Conservation (phyloP, 257 asterid species). For the Plantago elongata region DNA sequence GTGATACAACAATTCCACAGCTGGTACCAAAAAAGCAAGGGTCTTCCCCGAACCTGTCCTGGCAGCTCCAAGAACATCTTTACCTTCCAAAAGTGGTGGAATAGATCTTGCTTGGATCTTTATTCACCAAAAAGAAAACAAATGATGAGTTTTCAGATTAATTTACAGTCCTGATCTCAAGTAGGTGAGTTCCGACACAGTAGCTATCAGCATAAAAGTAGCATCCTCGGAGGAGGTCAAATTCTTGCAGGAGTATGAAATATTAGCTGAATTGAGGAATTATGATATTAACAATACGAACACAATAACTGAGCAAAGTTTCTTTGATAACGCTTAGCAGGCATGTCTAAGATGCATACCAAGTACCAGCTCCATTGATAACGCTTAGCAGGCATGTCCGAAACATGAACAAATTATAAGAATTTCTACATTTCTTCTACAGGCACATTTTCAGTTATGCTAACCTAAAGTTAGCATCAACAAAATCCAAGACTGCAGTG, state of each 20-base stretch:
- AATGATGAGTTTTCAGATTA: not conserved
- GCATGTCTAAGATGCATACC: not conserved
- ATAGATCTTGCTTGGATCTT: constrained; percentile 93
- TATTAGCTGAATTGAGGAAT: not conserved
- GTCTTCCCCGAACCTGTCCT: constrained; percentile 99
- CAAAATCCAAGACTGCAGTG: no score
- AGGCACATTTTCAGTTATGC: no score
- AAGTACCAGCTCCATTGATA: not conserved
- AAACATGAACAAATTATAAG: no score
- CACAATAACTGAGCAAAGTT: not conserved
- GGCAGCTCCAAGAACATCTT: constrained; percentile 97
- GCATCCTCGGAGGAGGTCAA: not conserved
- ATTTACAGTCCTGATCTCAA: no score
- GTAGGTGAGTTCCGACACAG: no score
- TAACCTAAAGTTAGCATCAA: no score
- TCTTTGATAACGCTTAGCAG: not conserved
- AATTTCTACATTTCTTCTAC: no score
- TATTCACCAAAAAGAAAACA: constrained; percentile 17
- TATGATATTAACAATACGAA: not conserved
- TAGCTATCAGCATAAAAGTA: constrained; percentile 1
- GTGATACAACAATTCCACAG: constrained; percentile 67
- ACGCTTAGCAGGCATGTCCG: no score
- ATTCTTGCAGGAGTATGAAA: not conserved
- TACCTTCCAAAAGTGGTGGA: constrained; percentile 78
- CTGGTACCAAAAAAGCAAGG: constrained; percentile 85